Evolutionary conservation across 2,329 filamentous ascomycete genomes (phyloP), one percentile per base, ranked within the genome.

Genomic region (Xenoacremonium recifei): DNA sequence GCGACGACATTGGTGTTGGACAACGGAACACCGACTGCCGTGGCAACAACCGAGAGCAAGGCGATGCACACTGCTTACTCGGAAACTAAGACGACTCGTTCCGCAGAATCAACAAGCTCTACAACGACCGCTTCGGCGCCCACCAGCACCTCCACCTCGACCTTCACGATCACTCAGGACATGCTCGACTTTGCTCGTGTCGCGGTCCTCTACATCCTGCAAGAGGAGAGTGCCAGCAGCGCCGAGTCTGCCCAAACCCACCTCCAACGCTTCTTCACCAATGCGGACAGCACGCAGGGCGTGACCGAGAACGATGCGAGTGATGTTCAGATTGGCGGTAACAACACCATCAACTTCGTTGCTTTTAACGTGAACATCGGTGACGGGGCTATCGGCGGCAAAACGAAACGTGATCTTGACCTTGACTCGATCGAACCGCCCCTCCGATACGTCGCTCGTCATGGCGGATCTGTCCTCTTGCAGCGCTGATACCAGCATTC

Each of bases 151-250:
- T 31, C 18, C 3, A 36, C 18, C 3, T n/a, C 36, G 2, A 17
- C 16, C 2, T 83, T 83, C 37, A 59, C 58, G 0, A 66, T 80
- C 11, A 78, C 77, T 1, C 71, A 82, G 42, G 69, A 78, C 37
- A 71, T 74, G 1, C 64, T 84, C 1, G 82, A 86, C 54, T 87
- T 87, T 64, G 76, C 80, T 1, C 73, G 82, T 4, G 72, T 84
- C 3, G 75, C 73, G 0, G 76, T 86, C 3, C 68, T 87, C 13
- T 85, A 72, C 49, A 68, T 87, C 19, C 65, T 85, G 3, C 79
- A 85, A 54, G 64, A 80, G 50, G 64, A 77, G 42, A 67, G 61
- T 5, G 53, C 82, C 2, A 60, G 67, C 21, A 66, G 68, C 29
- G 82, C 81, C 0, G 70, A 76, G 35, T 61, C 62, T 5, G 79